These are phyloP conservation scores for Trichophyton benhamiae DNA, from an alignment of 2,329 filamentous ascomycete genomes.

Conservation along the genomic window DNA sequence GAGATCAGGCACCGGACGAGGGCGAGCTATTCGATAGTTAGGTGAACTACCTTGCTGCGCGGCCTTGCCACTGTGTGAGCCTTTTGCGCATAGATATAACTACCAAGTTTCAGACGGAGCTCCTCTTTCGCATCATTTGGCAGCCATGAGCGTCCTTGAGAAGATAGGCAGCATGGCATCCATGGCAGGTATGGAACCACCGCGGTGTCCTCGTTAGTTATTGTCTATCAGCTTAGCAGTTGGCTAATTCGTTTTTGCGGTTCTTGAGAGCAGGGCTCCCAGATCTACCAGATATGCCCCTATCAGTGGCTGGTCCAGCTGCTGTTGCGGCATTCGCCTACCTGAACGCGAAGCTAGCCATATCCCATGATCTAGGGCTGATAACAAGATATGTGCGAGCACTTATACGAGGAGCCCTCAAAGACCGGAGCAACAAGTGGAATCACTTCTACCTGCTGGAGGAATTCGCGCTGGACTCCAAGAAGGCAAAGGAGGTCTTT, in stretches of 20 bases:
- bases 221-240: neutral
- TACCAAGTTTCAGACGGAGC: too few relatives aligned
- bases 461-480: constrained; percentile 47
- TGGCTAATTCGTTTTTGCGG: neutral
- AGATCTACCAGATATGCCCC: neutral
- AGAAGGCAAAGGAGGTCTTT: constrained; percentile 40
- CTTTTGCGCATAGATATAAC: too few relatives aligned
- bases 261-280: neutral
- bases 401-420: constrained; percentile 32
- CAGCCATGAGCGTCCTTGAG: neutral
- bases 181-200: neutral
- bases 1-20: too few relatives aligned
- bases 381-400: constrained; percentile 44
- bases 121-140: neutral
- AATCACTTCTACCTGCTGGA: constrained; percentile 70
- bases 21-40: too few relatives aligned
- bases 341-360: constrained; percentile 56
- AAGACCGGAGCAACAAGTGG: constrained; percentile 47
- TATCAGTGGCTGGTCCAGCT: constrained; percentile 44
- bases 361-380: constrained; percentile 54
- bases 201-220: neutral
- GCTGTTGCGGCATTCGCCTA: constrained; percentile 60
- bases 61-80: too few relatives aligned
- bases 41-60: too few relatives aligned
- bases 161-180: neutral